Evolutionary conservation across 2,329 filamentous ascomycete species (phyloP), one percentile per base, ranked within the genome.

Genomic region (Colletotrichum ledebouriae): DNA sequence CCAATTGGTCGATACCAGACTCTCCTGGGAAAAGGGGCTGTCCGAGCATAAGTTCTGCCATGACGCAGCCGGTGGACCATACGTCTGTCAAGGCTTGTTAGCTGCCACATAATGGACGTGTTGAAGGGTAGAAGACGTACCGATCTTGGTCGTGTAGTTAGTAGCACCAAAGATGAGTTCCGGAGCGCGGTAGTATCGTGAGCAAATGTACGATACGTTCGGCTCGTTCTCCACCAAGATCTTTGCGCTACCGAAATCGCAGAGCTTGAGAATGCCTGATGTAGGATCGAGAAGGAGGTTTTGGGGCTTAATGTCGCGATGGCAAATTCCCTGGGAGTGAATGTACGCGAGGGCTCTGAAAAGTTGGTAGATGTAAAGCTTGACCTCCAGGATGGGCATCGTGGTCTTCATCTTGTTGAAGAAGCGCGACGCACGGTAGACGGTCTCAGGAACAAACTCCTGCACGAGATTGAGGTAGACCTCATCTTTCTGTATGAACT

Each of bases 321-420:
- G 96, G 83, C 96, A 99, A 82, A 99, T 99, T 76, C 96, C 96
- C 84, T 98, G 95, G 10, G 96, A 98, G 83, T 99, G 96, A 75
- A 99, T 99, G 83, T 99, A 99, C 77, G 96, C 96, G 74, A 99
- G 87, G 41, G 96, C 97, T 75, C 96, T 92, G 89, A 99, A 99
- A 63, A 99, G 92, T 85, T 99, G 96, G 84, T 99, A 99, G 79
- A 95, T 99, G 86, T 98, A 99, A 71, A 99, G 91, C 86, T 99
- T 99, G 79, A 98, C 94, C 82, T 99, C 96, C 75, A 99, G 89
- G 75, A 95, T 97, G 15, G 96, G 96, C 96, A 99, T 99, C 60
- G 95, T 98, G 6, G 94, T 97, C 90, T 98, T 99, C 91, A 98
- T 92, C 86, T 99, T 99, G 87, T 97, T 98, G 88, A 99, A 99